Evolutionary conservation across 805 yeast genomes (phyloP).

Genomic region (Starmerella powellii): DNA sequence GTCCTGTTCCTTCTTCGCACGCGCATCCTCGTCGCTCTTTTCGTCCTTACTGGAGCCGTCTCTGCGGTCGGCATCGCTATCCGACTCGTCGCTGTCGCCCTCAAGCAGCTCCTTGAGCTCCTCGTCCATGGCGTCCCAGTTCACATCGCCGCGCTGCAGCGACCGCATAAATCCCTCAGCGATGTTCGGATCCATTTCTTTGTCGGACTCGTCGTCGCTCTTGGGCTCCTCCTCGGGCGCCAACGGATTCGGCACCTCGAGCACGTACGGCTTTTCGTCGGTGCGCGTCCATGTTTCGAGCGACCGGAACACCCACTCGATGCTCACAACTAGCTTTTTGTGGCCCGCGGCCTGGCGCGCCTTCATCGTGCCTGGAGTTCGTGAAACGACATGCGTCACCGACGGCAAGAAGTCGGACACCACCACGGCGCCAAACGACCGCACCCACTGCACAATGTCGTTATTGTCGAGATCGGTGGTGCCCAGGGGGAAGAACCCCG

Average conservation of each 20-base stretch:
- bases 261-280: slow-evolving; percentile 46
- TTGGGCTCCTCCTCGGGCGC: slow-evolving; percentile 33
- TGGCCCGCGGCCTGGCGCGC: slow-evolving; percentile 67
- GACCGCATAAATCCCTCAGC: slow-evolving; percentile 31
- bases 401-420: slow-evolving; percentile 54
- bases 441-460: slow-evolving; percentile 85
- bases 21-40: not conserved
- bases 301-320: slow-evolving; percentile 87
- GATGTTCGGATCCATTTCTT: slow-evolving; percentile 36
- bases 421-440: slow-evolving; percentile 80
- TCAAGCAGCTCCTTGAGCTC: slow-evolving; percentile 43
- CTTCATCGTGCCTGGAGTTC: slow-evolving; percentile 68
- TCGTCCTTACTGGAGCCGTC: slow-evolving; percentile 1
- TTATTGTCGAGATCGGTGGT: slow-evolving; percentile 50
- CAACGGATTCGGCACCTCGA: slow-evolving; percentile 41
- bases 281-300: slow-evolving; percentile 65
- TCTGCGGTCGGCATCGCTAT: slow-evolving; percentile 11
- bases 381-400: slow-evolving; percentile 83
- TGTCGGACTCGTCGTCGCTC: slow-evolving; percentile 34
- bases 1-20: not conserved
- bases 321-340: slow-evolving; percentile 63
- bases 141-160: slow-evolving; percentile 29
- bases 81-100: slow-evolving; percentile 25
- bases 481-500: slow-evolving; percentile 86
- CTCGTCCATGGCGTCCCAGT: slow-evolving; percentile 41